Evolutionary conservation across 2,329 filamentous ascomycete genomes (phyloP).

Genomic region (Ophiostoma fasciatum): DNA sequence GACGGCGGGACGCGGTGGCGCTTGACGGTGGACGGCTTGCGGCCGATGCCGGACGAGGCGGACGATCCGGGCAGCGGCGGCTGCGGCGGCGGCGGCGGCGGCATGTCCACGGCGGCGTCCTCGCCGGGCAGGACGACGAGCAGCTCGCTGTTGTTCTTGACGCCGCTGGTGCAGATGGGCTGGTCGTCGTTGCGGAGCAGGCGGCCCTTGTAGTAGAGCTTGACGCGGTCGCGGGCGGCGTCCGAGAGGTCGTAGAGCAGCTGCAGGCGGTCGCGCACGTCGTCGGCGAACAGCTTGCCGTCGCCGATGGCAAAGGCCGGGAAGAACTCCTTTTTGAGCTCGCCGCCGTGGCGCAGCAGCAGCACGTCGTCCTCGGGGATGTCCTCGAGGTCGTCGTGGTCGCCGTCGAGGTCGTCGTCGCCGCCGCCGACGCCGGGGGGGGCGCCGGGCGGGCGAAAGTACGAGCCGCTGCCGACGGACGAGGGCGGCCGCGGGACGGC

Average conservation of each 20-base stretch:
- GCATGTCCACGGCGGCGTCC: conserved; percentile 21
- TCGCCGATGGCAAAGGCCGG: conserved; percentile 62
- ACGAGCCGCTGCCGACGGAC: no score
- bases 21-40: background rate
- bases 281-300: conserved; percentile 51
- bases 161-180: conserved; percentile 41
- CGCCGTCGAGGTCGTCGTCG: conserved; percentile 8
- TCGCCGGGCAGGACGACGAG: conserved; percentile 43
- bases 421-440: no score
- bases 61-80: no score
- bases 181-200: conserved; percentile 50
- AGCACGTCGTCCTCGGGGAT: conserved; percentile 52
- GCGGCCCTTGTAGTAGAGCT: conserved; percentile 59
- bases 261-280: conserved; percentile 52
- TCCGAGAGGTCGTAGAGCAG: conserved; percentile 50
- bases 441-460: conserved; percentile 9
- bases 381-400: conserved; percentile 15
- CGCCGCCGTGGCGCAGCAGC: conserved; percentile 51
- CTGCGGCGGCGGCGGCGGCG: background rate
- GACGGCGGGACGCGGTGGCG: no score
- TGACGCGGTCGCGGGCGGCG: conserved; percentile 36
- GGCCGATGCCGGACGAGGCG: conserved; percentile 18
- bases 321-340: conserved; percentile 56
- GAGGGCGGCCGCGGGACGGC: no score
- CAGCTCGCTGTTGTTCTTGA: conserved; percentile 48